Evolutionary conservation across 2,329 filamentous ascomycete genomes (phyloP).

Genomic region (Phyllachora maydis): DNA sequence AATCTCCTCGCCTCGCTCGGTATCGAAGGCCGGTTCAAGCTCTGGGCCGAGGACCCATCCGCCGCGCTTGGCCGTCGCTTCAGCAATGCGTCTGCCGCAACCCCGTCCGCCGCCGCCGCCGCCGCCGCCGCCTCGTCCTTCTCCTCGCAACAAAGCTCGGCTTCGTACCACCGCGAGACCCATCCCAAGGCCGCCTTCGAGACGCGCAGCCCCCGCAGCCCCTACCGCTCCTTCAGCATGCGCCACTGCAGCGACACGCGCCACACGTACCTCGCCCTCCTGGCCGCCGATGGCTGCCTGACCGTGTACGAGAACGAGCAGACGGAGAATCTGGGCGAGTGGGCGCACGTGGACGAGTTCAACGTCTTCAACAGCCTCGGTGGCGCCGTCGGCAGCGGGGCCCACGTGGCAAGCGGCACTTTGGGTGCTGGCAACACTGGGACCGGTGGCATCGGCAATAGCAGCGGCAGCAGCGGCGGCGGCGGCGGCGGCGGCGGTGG

Average conservation of each 20-base stretch:
- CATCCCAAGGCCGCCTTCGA: conserved; percentile 29
- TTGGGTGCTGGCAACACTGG: too few relatives aligned
- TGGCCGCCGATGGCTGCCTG: conserved; percentile 64
- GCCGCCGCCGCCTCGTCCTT: conserved; percentile 1
- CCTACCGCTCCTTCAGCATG: conserved; percentile 69
- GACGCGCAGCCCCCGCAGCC: conserved; percentile 35
- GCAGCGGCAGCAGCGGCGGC: too few relatives aligned
- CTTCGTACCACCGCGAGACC: conserved; percentile 7
- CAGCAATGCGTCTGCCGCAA: conserved; percentile 33
- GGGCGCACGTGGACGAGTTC: conserved; percentile 56
- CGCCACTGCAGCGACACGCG: conserved; percentile 60
- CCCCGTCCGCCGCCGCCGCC: conserved; percentile 3
- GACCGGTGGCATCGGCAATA: too few relatives aligned
- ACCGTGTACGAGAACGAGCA: conserved; percentile 71
- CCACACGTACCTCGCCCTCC: conserved; percentile 69
- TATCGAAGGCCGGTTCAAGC: conserved; percentile 72
- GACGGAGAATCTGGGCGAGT: conserved; percentile 61
- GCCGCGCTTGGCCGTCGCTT: conserved; percentile 68
- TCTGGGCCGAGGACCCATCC: conserved; percentile 82
- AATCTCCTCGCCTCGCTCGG: conserved; percentile 75
- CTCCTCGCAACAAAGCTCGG: conserved; percentile 5
- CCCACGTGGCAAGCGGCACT: too few relatives aligned
- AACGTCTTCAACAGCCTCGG: conserved; percentile 43
- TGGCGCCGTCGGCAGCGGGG: background rate
- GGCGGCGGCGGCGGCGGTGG: too few relatives aligned